These are phyloP conservation scores for Sporothrix globosa DNA, from an alignment of 2,329 filamentous ascomycete species.

Conservation along the genomic window DNA sequence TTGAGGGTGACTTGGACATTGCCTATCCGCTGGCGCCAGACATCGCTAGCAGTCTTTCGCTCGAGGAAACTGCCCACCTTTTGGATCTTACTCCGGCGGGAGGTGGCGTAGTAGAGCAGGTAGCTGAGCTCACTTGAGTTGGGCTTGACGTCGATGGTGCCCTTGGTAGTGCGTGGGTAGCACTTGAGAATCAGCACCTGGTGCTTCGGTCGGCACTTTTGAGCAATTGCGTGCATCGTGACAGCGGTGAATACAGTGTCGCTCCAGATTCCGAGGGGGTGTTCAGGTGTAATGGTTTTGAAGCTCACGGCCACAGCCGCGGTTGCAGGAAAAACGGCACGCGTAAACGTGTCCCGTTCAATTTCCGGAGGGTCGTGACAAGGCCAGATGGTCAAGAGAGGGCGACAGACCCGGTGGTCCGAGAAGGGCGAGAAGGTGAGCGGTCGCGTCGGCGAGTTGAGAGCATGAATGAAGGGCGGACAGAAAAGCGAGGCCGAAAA, in stretches of 20 bases:
- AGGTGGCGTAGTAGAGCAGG: slow-evolving; percentile 94
- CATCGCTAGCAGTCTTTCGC: slow-evolving; percentile 89
- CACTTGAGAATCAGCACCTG: slow-evolving; percentile 95
- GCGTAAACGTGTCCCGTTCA: not conserved
- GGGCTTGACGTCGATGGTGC: slow-evolving; percentile 87
- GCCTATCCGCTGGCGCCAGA: slow-evolving; percentile 84
- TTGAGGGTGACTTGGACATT: slow-evolving; percentile 95
- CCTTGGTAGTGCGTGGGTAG: slow-evolving; percentile 91
- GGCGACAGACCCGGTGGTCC: not conserved
- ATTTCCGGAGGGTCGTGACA: too few relatives aligned
- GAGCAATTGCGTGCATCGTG: slow-evolving; percentile 66
- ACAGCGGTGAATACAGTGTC: slow-evolving; percentile 27
- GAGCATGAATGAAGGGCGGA: not conserved
- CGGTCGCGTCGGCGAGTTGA: not conserved
- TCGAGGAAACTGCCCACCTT: slow-evolving; percentile 95
- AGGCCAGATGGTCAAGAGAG: not conserved
- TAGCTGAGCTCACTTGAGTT: slow-evolving; percentile 98
- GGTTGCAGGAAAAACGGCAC: not conserved
- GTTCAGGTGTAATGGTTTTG: not conserved
- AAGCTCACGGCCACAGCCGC: slow-evolving; percentile 11
- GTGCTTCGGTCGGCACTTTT: slow-evolving; percentile 86
- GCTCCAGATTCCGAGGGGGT: not conserved
- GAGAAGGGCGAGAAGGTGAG: not conserved
- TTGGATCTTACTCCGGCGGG: slow-evolving; percentile 89
- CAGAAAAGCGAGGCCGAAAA: not conserved